Conservation (phyloP, 225 moss, liverwort and hornwort species). For the Rhytidiadelphus loreus region DNA sequence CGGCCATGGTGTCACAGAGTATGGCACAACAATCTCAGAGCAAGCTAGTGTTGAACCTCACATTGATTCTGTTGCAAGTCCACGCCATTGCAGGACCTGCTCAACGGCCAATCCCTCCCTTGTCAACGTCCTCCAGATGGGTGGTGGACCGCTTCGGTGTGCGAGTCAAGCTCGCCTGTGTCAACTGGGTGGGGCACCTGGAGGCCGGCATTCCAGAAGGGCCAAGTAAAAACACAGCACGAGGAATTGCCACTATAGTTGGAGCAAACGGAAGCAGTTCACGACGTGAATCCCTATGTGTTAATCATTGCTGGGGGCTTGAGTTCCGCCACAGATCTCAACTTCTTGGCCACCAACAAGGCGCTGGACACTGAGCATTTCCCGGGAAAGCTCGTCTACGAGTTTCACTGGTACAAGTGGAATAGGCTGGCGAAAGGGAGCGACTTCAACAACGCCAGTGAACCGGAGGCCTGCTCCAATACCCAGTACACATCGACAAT, state of each 20-base stretch:
- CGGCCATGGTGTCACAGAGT: not conserved
- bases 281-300: constrained; percentile 26
- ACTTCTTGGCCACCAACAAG: constrained; percentile 7
- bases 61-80: not conserved
- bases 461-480: constrained; percentile 9
- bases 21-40: not conserved
- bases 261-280: constrained; percentile 8
- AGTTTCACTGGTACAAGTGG: constrained; percentile 59
- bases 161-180: constrained; percentile 47
- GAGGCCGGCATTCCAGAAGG: constrained; percentile 52
- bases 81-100: not conserved
- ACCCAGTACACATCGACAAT: constrained; percentile 20
- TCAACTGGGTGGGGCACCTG: constrained; percentile 51
- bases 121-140: constrained; percentile 38
- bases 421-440: not conserved
- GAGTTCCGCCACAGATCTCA: constrained; percentile 35
- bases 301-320: constrained; percentile 41
- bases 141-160: constrained; percentile 27
- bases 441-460: constrained; percentile 18
- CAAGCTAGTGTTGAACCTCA: not conserved
- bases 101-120: not conserved
- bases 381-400: constrained; percentile 43
- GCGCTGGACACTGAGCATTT: constrained; percentile 1
- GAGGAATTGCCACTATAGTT: constrained; percentile 9
- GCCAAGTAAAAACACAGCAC: constrained; percentile 15